Evolutionary conservation across 441 rosid species (phyloP), one percentile per base, ranked within the genome.

Genomic region (Kokia cookei): DNA sequence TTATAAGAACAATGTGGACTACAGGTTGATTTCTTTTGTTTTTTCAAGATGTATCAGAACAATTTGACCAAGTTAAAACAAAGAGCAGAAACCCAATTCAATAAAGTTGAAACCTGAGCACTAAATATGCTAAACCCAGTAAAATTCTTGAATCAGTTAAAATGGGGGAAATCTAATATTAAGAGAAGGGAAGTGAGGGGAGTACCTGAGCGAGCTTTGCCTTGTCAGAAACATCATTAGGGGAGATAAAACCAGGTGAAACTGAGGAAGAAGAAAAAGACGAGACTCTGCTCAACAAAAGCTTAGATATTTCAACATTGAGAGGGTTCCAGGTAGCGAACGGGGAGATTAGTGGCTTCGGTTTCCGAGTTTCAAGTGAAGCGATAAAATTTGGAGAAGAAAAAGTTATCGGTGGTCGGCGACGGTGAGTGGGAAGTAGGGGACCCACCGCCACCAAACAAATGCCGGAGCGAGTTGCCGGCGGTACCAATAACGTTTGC

Each of bases 151-250:
- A 55, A 2, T n/a, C 26, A 15, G 58, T 43, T 12, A 17, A 73
- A 27, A 63, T 2, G 12, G 29, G 17, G 9, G 24, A 59, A 59
- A 43, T 29, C 64, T 11, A 19, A 68, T 37, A 19, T 45, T 22
- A 50, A 11, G 69, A 60, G 43, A 37, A 45, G 53, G 7, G 69
- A 29, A 60, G 71, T 47, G 11, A 65, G 62, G 13, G 45, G 63
- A 55, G 58, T 32, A 93, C 98, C 97, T 90, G 97, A 70, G 97
- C 93, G 71, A 94, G 92, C 24, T 87, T 91, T 65, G 94, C 93
- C 79, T 78, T 90, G 50, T 92, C 98, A 1, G 83, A 69, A 9
- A 90, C 97, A 74, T 81, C 87, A 54, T 72, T 79, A 24, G 77
- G 72, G 57, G 92, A 77, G 60, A 82, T 59, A 45, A 78, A 84